These are phyloP conservation scores for Chlamydomonas sp. DNA, from an alignment of 139 green algal genomes.

Conservation along the genomic window DNA sequence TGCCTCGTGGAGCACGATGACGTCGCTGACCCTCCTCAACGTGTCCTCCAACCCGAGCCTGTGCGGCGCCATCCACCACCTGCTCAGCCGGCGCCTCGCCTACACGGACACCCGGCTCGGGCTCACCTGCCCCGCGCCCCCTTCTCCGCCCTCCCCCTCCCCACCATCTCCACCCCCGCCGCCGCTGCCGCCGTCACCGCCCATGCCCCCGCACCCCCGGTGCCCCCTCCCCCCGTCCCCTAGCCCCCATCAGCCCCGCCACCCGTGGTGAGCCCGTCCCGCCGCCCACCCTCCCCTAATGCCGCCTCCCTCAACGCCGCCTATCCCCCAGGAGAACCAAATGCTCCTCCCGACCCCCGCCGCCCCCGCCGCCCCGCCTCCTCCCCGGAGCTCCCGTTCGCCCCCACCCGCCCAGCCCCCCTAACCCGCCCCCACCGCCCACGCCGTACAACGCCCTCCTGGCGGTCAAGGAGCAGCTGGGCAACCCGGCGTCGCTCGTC, in stretches of 20 bases:
- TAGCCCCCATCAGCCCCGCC: background rate
- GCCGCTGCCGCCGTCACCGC: background rate
- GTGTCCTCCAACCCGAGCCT: background rate
- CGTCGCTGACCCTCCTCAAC: background rate
- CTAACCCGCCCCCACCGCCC: background rate
- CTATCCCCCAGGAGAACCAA: background rate
- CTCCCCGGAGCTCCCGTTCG: background rate
- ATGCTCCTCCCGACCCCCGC: background rate
- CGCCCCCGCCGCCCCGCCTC: background rate
- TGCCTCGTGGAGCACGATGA: background rate
- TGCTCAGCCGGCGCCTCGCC: background rate
- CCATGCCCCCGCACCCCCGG: background rate
- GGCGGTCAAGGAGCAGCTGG: constrained; percentile 2
- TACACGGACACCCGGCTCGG: background rate
- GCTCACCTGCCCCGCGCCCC: background rate
- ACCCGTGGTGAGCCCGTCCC: no score
- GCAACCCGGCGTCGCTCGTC: constrained; percentile 1
- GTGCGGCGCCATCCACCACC: background rate
- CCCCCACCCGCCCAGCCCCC: constrained; percentile 4
- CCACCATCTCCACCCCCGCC: constrained; percentile 3
- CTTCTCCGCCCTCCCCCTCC: background rate
- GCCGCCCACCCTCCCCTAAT: background rate
- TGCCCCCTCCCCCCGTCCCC: background rate
- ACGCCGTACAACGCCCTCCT: constrained; percentile 14
- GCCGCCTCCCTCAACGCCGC: background rate